phyloP scores from a whole-genome alignment of 768 basidiomycete genomes.

The Collybia mongolica region DNA sequence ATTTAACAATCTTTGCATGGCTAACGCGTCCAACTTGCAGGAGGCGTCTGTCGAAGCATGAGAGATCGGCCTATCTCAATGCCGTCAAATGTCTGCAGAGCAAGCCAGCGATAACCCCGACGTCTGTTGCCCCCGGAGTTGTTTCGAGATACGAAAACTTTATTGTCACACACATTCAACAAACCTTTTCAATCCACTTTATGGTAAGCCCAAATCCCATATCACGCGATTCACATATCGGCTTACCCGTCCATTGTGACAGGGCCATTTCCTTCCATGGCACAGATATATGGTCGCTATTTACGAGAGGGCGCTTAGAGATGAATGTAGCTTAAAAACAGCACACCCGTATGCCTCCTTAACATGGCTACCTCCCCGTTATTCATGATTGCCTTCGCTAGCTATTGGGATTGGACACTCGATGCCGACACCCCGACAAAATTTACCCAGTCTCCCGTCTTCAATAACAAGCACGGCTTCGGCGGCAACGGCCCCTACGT shows the following conservation, averaged over 20 bases:
- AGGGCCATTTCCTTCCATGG: conserved; percentile 27
- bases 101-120: conserved; percentile 16
- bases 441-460: conserved; percentile 8
- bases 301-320: conserved; percentile 19
- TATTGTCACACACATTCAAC: conserved; percentile 19
- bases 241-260: neutral
- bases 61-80: conserved; percentile 13
- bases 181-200: conserved; percentile 19
- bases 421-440: conserved; percentile 2
- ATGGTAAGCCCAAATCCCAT: conserved; percentile 15
- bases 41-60: conserved; percentile 9
- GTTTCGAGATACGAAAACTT: conserved; percentile 25
- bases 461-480: conserved; percentile 8
- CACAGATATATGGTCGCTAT: conserved; percentile 19
- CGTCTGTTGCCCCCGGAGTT: conserved; percentile 14
- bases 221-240: no score
- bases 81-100: conserved; percentile 19
- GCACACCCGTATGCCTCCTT: conserved; percentile 18
- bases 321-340: conserved; percentile 22
- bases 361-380: no score
- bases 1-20: no score
- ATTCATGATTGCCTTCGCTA: neutral
- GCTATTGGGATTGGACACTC: conserved; percentile 12
- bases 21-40: neutral
- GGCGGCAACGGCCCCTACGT: conserved; percentile 10